These are phyloP conservation scores for Penicillium canescens DNA, from an alignment of 495 filamentous ascomycete genomes.

Conservation along the genomic window DNA sequence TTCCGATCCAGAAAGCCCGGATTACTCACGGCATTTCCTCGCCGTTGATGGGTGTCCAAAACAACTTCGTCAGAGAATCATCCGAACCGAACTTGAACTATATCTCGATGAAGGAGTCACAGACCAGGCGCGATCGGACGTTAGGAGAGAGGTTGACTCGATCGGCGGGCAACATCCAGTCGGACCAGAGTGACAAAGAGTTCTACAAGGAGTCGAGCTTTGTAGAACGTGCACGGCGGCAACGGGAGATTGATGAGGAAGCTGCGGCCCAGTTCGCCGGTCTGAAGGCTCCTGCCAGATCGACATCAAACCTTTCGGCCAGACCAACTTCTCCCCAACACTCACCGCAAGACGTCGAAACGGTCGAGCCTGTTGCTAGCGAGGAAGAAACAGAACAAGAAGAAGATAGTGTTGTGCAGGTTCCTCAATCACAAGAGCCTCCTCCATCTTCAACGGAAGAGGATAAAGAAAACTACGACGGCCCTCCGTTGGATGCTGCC, in stretches of 20 bases:
- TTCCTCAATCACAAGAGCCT: constrained; percentile 28
- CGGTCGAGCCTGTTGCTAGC: constrained; percentile 29
- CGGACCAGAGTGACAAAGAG: constrained; percentile 44
- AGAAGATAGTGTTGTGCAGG: constrained; percentile 32
- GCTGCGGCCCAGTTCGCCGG: constrained; percentile 40
- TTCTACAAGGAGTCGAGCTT: constrained; percentile 49
- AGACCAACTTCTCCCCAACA: constrained; percentile 8
- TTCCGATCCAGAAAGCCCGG: constrained; percentile 44
- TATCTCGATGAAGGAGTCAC: constrained; percentile 54
- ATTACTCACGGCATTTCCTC: constrained; percentile 42
- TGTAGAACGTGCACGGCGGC: constrained; percentile 37
- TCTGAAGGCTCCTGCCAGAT: constrained; percentile 36
- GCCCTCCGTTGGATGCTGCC: constrained; percentile 23
- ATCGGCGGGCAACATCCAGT: constrained; percentile 37
- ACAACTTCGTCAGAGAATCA: constrained; percentile 37
- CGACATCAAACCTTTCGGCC: constrained; percentile 2
- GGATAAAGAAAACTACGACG: constrained; percentile 52
- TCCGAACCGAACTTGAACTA: constrained; percentile 51
- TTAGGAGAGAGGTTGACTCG: constrained; percentile 41
- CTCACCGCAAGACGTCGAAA: constrained; percentile 4
- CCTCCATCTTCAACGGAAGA: constrained; percentile 39
- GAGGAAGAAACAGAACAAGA: constrained; percentile 57
- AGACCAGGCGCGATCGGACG: constrained; percentile 35
- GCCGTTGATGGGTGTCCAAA: constrained; percentile 33
- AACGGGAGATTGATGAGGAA: constrained; percentile 37